Evolutionary conservation across 2,329 filamentous ascomycete genomes (phyloP).

Genomic region (Plenodomus tracheiphilus): DNA sequence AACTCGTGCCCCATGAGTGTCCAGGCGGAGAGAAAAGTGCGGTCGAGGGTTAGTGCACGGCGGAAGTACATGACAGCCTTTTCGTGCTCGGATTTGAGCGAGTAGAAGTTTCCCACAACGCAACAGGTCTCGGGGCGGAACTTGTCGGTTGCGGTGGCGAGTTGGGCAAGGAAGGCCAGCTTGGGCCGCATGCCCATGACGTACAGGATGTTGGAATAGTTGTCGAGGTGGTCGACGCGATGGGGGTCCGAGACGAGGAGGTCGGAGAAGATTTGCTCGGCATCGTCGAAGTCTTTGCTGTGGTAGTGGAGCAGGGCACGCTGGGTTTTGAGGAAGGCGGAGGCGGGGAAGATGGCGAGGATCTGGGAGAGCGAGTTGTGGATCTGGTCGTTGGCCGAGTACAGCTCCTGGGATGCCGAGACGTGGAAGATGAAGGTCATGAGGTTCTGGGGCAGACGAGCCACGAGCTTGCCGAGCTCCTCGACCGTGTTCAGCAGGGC

Average conservation of each 20-base stretch:
- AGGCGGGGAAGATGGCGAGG: slow-evolving; percentile 80
- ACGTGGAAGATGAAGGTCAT: slow-evolving; percentile 94
- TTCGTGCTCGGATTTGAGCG: slow-evolving; percentile 89
- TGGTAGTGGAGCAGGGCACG: slow-evolving; percentile 88
- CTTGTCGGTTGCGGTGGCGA: slow-evolving; percentile 89
- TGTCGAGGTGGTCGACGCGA: slow-evolving; percentile 85
- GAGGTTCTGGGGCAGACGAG: slow-evolving; percentile 82
- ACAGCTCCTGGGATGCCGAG: slow-evolving; percentile 87
- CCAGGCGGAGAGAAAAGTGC: slow-evolving; percentile 91
- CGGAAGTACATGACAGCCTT: slow-evolving; percentile 99
- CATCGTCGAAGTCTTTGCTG: slow-evolving; percentile 73
- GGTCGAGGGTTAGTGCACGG: slow-evolving; percentile 84
- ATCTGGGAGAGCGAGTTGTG: slow-evolving; percentile 77
- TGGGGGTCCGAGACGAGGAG: slow-evolving; percentile 69
- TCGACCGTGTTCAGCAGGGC: slow-evolving; percentile 77
- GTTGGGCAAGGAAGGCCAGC: slow-evolving; percentile 86
- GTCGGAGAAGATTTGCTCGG: slow-evolving; percentile 66
- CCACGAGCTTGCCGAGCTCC: slow-evolving; percentile 75
- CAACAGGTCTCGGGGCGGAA: slow-evolving; percentile 97
- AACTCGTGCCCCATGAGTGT: slow-evolving; percentile 99
- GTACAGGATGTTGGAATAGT: slow-evolving; percentile 97
- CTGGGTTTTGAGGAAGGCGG: slow-evolving; percentile 88
- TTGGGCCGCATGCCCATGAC: slow-evolving; percentile 87
- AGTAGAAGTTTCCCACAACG: slow-evolving; percentile 97
- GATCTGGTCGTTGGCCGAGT: slow-evolving; percentile 77